Conservation (phyloP, 495 filamentous ascomycete genomes). For the Trypethelium eluteriae region DNA sequence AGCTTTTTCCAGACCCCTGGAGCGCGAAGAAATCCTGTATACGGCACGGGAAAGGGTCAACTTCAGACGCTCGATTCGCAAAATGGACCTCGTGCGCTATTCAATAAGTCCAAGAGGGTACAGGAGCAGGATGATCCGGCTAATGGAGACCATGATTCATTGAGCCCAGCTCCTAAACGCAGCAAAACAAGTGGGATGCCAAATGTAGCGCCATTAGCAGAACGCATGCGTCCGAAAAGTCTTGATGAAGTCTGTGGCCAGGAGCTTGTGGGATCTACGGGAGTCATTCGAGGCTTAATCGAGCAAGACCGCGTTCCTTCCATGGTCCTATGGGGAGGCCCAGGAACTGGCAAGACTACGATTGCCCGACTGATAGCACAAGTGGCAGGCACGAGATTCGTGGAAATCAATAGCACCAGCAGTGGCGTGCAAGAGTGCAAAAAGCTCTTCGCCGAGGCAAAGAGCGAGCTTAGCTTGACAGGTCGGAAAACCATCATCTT, state of each 20-base stretch:
- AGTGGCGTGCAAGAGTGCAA: constrained; percentile 89
- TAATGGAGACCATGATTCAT: constrained; percentile 31
- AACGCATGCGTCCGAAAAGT: constrained; percentile 80
- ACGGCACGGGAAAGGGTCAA: constrained; percentile 13
- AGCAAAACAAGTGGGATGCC: constrained; percentile 48
- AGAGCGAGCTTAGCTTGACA: constrained; percentile 70
- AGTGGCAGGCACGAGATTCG: constrained; percentile 70
- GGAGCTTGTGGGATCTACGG: constrained; percentile 76
- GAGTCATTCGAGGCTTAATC: constrained; percentile 82
- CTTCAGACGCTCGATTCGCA: neutral
- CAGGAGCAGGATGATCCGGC: constrained; percentile 30
- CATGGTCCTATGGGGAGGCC: constrained; percentile 90
- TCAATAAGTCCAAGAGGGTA: constrained; percentile 32
- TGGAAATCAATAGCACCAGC: constrained; percentile 93
- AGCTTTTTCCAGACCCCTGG: constrained; percentile 74
- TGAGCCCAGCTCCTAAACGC: constrained; percentile 53
- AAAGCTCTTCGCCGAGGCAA: constrained; percentile 82
- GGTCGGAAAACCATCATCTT: constrained; percentile 93
- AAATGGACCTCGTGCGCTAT: constrained; percentile 11
- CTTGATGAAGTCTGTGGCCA: constrained; percentile 88
- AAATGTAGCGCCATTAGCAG: constrained; percentile 74
- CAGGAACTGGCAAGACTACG: constrained; percentile 93
- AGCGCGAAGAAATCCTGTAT: constrained; percentile 34
- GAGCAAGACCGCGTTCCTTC: constrained; percentile 80
- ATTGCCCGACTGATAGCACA: constrained; percentile 91